phyloP scores from a whole-genome alignment of 176 grass and related monocot genomes.

The Eremochloa ophiuroides region DNA sequence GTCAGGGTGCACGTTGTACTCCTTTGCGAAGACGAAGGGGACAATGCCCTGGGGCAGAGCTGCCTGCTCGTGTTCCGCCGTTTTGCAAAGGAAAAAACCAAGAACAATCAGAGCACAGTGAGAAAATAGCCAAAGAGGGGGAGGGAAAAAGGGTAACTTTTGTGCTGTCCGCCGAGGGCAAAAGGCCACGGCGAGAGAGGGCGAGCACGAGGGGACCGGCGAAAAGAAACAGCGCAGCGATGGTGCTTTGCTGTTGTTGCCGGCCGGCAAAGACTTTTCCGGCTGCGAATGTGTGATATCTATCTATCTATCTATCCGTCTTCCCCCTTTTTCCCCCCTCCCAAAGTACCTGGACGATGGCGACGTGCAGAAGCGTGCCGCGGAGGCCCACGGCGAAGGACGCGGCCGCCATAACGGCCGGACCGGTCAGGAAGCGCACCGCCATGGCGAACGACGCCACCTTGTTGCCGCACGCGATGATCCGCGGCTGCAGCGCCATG shows the following conservation, averaged over 20 bases:
- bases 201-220: not conserved
- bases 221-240: not conserved
- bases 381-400: conserved; percentile 93
- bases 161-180: conserved; percentile 21
- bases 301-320: not conserved
- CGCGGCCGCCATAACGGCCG: conserved; percentile 78
- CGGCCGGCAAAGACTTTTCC: conserved; percentile 18
- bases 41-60: conserved; percentile 96
- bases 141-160: conserved; percentile 22
- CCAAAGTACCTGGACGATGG: conserved; percentile 84
- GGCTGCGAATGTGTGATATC: not conserved
- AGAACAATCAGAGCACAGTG: conserved; percentile 2
- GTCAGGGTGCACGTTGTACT: conserved; percentile 96
- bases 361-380: conserved; percentile 88
- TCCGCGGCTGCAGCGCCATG: conserved; percentile 95
- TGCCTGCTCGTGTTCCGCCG: conserved; percentile 44
- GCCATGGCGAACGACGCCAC: conserved; percentile 85
- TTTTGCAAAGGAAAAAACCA: conserved; percentile 2
- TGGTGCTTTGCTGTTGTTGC: not conserved
- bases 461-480: conserved; percentile 95
- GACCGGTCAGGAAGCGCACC: conserved; percentile 76
- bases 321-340: not conserved
- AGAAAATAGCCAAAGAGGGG: not conserved
- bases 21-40: conserved; percentile 97
- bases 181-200: not conserved